Base-by-base conservation (phyloP, 2,329 filamentous ascomycete species). In the Exophiala sideris region DNA sequence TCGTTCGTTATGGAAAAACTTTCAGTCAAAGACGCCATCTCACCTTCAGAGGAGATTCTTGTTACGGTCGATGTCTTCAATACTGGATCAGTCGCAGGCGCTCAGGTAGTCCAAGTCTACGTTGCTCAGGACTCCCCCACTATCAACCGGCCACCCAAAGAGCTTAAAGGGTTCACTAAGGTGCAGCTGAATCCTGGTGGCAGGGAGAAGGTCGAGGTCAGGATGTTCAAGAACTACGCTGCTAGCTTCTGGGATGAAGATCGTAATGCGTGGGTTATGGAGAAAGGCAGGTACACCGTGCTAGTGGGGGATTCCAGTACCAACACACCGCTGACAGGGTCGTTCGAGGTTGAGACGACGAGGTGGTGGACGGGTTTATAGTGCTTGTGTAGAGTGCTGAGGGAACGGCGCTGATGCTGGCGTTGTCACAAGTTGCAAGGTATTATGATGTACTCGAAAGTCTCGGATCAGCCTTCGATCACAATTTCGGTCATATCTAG, bases 221-320 rank as follows among this genome's bases (percentile, higher is more conserved):
- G 12, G 55, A 79, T 79, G 14, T 21, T 9, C 21, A 11, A 11
- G 62, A 88, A 86, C 70, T 83, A 87, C 48, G 82, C 81, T 0
- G 79, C 82, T 0, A 80, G 81, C 48, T 89, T 84, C 71, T 89
- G 83, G 76, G 84, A 88, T 60, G 86, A 89, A 71, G 77, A 80
- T 58, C 73, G 80, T 10, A 75, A 79, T 49, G 74, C 81, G 63
- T 90, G 86, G 85, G 78, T 80, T 16, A 79, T 78, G 0, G 85
- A 88, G 71, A 76, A 77, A 65, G 87, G 85, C 20, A 73, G 73
- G 45, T 89, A 88, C 66, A 77, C 78, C 50, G 75, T 89, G 16
- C 69, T 83, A 47, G 79, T 88, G 2, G 78, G 76, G 16, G 16
- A 18, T 18, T 18, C 16, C 16, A 18, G 16, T 18, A 18, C 16